Evolutionary conservation across 768 basidiomycete species (phyloP), one percentile per base, ranked within the genome.

Genomic region (Krasilnikovozyma curviuscula): DNA sequence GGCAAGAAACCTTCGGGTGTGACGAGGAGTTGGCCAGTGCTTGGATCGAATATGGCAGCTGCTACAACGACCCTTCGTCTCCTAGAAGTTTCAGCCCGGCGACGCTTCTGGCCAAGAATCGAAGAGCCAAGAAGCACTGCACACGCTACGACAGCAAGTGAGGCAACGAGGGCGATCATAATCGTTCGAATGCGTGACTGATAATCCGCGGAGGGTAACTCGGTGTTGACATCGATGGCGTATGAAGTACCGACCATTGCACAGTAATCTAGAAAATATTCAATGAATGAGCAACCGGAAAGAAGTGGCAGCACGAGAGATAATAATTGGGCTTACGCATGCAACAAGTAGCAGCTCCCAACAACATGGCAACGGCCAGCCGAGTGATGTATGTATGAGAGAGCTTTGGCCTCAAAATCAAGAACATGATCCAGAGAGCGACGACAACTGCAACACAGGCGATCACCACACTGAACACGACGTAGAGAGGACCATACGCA

Each of bases 381-480:
- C 62, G 63, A 44, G 59, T 57, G 4, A 55, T n/a, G 56, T 57
- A 62, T 12, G 56, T 61, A 39, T 66, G 65, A 47, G 60, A 58
- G 44, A 66, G 57, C 50, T 66, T 66, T 2, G 65, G 65, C 27
- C 63, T 56, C 23, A 66, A 55, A 56, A 66, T 61, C 55, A 66
- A 57, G 57, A 66, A 66, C 61, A 66, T 60, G 57, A 64, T 62
- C 52, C 65, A 66, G 3, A 66, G 58, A 5, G 59, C 65, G 24
- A 58, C 53, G 48, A 58, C 46, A 27, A 65, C 62, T 2, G 65
- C 63, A 16, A 54, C 57, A 47, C 56, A 60, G 23, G 65, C 65
- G 46, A 66, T 64, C 32, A 66, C 49, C 40, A 66, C 58, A 12
- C 61, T 62, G 7, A 57, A 59, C 18, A 65, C 56, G 31, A 66